Evolutionary conservation across 2,329 filamentous ascomycete genomes (phyloP), one percentile per base, ranked within the genome.

Genomic region (Endothia cerciana): DNA sequence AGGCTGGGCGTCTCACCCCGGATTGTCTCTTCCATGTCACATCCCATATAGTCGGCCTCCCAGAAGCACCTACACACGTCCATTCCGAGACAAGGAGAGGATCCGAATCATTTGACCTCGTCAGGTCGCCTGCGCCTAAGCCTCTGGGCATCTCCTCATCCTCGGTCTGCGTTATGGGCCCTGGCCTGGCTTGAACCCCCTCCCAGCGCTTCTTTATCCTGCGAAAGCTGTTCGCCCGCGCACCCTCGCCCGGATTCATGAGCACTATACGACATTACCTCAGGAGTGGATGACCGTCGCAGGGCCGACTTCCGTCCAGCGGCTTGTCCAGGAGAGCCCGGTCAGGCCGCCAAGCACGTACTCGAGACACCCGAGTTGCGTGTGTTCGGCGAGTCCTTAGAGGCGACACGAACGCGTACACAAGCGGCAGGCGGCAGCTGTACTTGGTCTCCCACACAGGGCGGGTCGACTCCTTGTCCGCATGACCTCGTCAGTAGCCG

Each of bases 401-500:
- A 41, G 4, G 33, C 19, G 51, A 17, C 22, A 30, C 17, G 15
- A 41, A 19, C 38, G 15, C 30, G 3, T 6, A 53, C 33, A 36
- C 10, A n/a, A n/a, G 33, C 33, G 33, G 10, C 33, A 36, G 33
- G 33, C n/a, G n/a, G n/a, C n/a, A n/a, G n/a, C n/a, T n/a, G n/a
- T n/a, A 36, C 33, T 10, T 10, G 33, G 22, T 22, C 47, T 5
- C 47, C 3, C 25, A 19, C n/a, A 22, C n/a, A 25, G 25, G n/a
- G 33, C 1, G n/a, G 33, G n/a, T 7, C 10, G 7, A 6, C 36
- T 45, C 38, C 28, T 57, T 59, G n/a, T 55, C 41, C 73, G 73
- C 70, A 81, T 81, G 79, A 76, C 75, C 74, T 78, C 79, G 79
- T 73, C 78, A 76, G 77, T 70, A 71, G 73, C 66, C 70, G 71